Evolutionary conservation across 441 rosid species (phyloP).

Genomic region (Pelargonium citronellum): DNA sequence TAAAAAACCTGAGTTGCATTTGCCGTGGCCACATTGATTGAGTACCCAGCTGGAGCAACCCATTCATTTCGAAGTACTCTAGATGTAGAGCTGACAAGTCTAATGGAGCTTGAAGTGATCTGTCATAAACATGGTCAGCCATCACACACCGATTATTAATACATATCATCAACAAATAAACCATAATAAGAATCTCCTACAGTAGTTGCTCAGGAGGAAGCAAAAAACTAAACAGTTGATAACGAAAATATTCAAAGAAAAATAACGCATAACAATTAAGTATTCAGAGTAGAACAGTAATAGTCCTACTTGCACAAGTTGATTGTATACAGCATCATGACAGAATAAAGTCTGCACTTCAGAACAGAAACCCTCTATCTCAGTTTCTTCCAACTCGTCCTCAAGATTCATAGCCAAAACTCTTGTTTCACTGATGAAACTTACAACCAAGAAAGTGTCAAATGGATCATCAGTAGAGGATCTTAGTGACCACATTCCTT

Average conservation of each 20-base stretch:
- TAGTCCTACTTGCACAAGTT: constrained; percentile 76
- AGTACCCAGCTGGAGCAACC: constrained; percentile 78
- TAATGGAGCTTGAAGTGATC: constrained; percentile 89
- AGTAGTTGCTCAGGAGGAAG: constrained; percentile 1
- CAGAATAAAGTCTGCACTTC: constrained; percentile 94
- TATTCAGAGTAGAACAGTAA: constrained; percentile 12
- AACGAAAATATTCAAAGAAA: neutral
- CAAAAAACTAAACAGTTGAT: neutral
- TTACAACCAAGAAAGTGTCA: constrained; percentile 92
- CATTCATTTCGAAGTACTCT: constrained; percentile 75
- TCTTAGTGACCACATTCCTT: constrained; percentile 98
- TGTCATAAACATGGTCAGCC: constrained; percentile 27
- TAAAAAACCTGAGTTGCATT: constrained; percentile 86
- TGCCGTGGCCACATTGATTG: constrained; percentile 95
- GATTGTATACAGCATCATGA: constrained; percentile 87
- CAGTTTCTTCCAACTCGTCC: constrained; percentile 98
- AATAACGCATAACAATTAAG: neutral
- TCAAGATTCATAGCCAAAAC: constrained; percentile 95
- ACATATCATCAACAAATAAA: neutral
- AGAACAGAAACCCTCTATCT: constrained; percentile 88
- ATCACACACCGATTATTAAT: constrained; percentile 12
- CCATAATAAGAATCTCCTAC: neutral
- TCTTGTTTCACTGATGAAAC: constrained; percentile 92
- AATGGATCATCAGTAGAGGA: constrained; percentile 84
- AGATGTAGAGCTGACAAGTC: constrained; percentile 73